These are phyloP conservation scores for Nicotiana knightiana DNA, from an alignment of 257 asterid species.

Conservation along the genomic window DNA sequence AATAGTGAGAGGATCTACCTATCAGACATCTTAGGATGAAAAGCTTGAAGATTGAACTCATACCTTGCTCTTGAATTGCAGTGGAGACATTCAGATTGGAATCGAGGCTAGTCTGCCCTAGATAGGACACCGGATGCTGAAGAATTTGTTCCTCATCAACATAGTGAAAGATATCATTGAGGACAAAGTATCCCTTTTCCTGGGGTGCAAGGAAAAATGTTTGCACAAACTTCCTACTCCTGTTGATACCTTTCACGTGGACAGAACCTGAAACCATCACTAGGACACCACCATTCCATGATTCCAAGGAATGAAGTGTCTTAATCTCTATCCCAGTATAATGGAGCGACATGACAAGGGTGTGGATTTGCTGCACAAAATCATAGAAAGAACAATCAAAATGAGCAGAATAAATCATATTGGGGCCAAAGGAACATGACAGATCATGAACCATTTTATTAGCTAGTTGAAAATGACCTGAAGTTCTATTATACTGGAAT, in stretches of 20 bases:
- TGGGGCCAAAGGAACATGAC: neutral
- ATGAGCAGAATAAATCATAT: neutral
- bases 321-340: conserved; percentile 74
- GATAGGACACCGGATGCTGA: conserved; percentile 66
- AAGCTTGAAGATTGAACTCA: conserved; percentile 5
- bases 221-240: conserved; percentile 77
- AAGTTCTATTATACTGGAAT: neutral
- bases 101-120: conserved; percentile 59
- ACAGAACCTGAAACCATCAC: conserved; percentile 94
- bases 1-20: neutral
- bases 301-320: conserved; percentile 87
- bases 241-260: conserved; percentile 44
- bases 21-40: neutral
- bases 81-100: conserved; percentile 46
- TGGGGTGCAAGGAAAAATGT: conserved; percentile 97
- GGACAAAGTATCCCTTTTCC: conserved; percentile 79
- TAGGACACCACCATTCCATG: conserved; percentile 89
- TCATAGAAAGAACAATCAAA: conserved; percentile 6
- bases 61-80: conserved; percentile 67
- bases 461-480: neutral
- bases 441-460: neutral
- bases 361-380: conserved; percentile 79
- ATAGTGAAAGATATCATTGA: conserved; percentile 84
- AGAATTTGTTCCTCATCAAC: conserved; percentile 63
- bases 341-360: conserved; percentile 66